Evolutionary conservation across 129 eudicot species (phyloP).

Genomic region (Logfia minima): DNA sequence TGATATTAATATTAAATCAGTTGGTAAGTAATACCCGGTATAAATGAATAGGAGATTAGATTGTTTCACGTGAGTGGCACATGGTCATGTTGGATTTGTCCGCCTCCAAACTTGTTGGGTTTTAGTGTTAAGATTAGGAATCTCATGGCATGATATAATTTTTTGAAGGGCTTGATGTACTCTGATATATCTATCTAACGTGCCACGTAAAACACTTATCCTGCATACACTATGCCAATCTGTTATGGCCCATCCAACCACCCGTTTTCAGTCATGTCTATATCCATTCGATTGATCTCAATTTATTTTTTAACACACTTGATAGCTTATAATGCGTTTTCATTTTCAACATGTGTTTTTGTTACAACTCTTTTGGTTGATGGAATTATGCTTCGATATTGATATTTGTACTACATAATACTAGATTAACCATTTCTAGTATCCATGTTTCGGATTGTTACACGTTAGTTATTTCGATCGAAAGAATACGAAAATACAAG

Average conservation of each 20-base stretch:
- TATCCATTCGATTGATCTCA: neutral
- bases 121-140: conserved; percentile 20
- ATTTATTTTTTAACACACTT: neutral
- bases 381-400: no score
- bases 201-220: conserved; percentile 15
- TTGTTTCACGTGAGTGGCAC: conserved; percentile 27
- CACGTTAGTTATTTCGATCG: no score
- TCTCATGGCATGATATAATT: neutral
- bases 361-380: neutral
- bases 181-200: neutral
- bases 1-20: no score
- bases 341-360: neutral
- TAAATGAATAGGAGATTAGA: neutral
- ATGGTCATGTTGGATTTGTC: conserved; percentile 32
- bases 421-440: neutral
- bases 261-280: neutral
- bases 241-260: conserved; percentile 19
- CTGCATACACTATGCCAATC: conserved; percentile 8
- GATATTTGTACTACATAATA: no score
- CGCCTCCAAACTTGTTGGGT: conserved; percentile 28
- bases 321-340: neutral
- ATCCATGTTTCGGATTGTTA: neutral
- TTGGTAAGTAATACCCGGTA: no score
- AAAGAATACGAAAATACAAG: no score
- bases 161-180: no score